Evolutionary conservation across 805 yeast genomes (phyloP), one percentile per base, ranked within the genome.

Genomic region (Clavispora fructus): DNA sequence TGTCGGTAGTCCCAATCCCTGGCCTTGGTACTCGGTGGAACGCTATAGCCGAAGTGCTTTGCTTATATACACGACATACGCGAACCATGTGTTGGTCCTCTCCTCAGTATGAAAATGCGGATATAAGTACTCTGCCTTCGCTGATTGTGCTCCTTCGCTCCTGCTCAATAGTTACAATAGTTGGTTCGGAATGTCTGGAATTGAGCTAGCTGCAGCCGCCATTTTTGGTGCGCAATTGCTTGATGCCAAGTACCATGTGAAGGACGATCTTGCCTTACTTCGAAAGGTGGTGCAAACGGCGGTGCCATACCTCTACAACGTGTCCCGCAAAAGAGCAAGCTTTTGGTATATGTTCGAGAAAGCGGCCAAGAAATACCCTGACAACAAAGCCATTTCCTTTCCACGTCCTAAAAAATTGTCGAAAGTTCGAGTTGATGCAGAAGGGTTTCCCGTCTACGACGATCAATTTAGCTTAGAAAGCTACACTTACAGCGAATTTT

Each of bases 261-360:
- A 58, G 39, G 85, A 83, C 35, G 95, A 86, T 62, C 54, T 78
- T 39, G 63, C 73, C 42, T 64, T 83, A 27, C 67, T 71, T 10
- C 77, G 77, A 14, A 72, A 69, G 40, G 73, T 75, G 28, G 47
- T 75, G 12, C 57, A 63, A 29, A 60, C 63, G 29, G 75, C 75
- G 4, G 46, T 71, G 11, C 72, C 72, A 2, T 82, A 74, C 53
- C 61, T 69, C 9, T 64, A 64, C 53, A 60, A 60, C 42, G 55
- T 61, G 12, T 58, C 59, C 35, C 56, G 71, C 25, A 73, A 72
- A 35, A 67, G 63, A 45, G 79, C 83, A 43, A 82, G 83, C 55
- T 75, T 77, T 56, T 89, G 94, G 90, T 83, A 87, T 61, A 53
- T 67, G 14, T 80, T 89, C 54, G 95, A 85, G 54, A 52, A 65